phyloP scores from a whole-genome alignment of 176 grass and related monocot species.

The Panicum miliaceum region DNA sequence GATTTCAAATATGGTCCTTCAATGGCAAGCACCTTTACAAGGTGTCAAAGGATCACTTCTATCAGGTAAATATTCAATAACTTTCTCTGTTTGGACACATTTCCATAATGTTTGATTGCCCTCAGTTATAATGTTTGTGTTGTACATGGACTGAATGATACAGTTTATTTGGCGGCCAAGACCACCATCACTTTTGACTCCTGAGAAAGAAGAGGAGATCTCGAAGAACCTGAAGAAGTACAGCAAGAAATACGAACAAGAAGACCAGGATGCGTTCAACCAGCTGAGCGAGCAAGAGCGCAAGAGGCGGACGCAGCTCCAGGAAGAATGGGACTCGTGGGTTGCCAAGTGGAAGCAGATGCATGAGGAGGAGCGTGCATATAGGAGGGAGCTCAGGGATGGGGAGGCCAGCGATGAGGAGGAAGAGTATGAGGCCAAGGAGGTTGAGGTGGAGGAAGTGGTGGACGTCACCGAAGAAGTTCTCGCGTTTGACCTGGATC shows the following conservation, averaged over 20 bases:
- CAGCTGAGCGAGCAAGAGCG: constrained; percentile 71
- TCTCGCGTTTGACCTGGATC: constrained; percentile 65
- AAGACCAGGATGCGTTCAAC: constrained; percentile 76
- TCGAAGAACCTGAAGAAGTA: constrained; percentile 69
- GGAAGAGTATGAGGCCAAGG: constrained; percentile 85
- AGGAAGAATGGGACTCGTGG: constrained; percentile 89
- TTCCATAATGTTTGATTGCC: background rate
- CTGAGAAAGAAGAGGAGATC: constrained; percentile 79
- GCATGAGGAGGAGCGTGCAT: constrained; percentile 67
- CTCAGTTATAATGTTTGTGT: background rate
- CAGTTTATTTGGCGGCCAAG: constrained; percentile 86
- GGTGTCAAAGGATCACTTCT: constrained; percentile 95
- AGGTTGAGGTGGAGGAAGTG: constrained; percentile 85
- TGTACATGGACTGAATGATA: constrained; percentile 29
- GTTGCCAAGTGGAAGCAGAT: constrained; percentile 71
- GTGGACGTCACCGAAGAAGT: constrained; percentile 62
- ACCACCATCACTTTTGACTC: constrained; percentile 57
- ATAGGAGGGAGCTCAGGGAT: constrained; percentile 64
- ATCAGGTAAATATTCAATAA: constrained; percentile 56
- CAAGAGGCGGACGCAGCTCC: constrained; percentile 66
- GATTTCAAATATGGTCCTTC: constrained; percentile 91
- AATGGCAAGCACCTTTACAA: constrained; percentile 83
- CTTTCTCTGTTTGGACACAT: background rate
- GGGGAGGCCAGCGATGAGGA: constrained; percentile 79
- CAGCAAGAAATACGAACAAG: constrained; percentile 85